Conservation (phyloP, 1,139 yeast species). For the Pichia norvegensis region DNA sequence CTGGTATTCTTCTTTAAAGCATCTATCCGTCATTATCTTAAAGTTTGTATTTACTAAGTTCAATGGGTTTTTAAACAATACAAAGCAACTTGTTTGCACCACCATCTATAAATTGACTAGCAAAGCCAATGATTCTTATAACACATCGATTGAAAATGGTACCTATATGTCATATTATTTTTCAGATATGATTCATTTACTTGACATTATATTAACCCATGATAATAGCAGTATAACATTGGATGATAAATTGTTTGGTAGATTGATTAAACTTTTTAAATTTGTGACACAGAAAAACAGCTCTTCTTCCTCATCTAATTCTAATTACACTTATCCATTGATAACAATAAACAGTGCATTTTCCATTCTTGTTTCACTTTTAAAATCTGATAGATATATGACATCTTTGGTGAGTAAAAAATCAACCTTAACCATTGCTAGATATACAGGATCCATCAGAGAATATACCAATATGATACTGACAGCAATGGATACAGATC, state of each 20-base stretch:
- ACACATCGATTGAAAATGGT: conserved; percentile 25
- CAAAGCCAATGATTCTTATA: conserved; percentile 28
- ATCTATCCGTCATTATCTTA: conserved; percentile 23
- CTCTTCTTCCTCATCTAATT: conserved; percentile 4
- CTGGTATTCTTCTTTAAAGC: conserved; percentile 27
- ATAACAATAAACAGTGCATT: conserved; percentile 24
- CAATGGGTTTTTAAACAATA: conserved; percentile 28
- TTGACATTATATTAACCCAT: conserved; percentile 24
- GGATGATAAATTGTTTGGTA: conserved; percentile 24
- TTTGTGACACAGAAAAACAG: conserved; percentile 17
- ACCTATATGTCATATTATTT: conserved; percentile 27
- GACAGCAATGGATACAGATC: conserved; percentile 22
- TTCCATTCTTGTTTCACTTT: conserved; percentile 22
- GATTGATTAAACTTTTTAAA: conserved; percentile 26
- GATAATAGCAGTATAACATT: conserved; percentile 23
- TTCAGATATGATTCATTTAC: conserved; percentile 23
- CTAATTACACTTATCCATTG: conserved; percentile 24
- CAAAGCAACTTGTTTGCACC: conserved; percentile 22
- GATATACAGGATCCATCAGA: conserved; percentile 20
- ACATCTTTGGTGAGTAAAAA: conserved; percentile 21
- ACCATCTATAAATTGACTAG: conserved; percentile 25
- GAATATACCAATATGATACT: conserved; percentile 17
- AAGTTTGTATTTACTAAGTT: conserved; percentile 25
- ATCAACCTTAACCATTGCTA: conserved; percentile 10
- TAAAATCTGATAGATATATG: conserved; percentile 27